A percentile compares a stretch with the other conserved stretches of the same genome.
phyloP scores from a whole-genome alignment of 1,139 yeast genomes.

The Yamadazyma atlantica region DNA sequence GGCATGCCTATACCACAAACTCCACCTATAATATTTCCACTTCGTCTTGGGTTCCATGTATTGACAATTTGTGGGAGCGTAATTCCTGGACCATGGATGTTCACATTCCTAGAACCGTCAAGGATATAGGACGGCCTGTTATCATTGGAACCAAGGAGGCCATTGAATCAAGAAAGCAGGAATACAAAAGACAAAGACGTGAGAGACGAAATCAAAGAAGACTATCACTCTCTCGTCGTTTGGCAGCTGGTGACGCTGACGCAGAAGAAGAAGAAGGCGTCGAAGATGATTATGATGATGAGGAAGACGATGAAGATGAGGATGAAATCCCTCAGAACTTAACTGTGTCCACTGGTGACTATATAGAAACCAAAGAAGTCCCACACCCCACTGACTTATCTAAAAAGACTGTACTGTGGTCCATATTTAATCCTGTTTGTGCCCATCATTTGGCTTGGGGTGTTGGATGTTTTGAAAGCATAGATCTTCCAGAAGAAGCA shows the following conservation, averaged over 20 bases:
- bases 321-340: conserved; percentile 57
- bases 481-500: conserved; percentile 46
- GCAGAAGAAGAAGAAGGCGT: conserved; percentile 4
- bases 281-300: conserved; percentile 20
- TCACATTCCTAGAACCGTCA: conserved; percentile 75
- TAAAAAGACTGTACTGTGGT: conserved; percentile 77
- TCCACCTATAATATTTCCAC: conserved; percentile 78
- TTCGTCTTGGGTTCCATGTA: conserved; percentile 95
- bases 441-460: conserved; percentile 98
- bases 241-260: background rate
- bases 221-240: background rate
- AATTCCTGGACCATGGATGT: conserved; percentile 92
- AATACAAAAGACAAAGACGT: conserved; percentile 17
- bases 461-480: conserved; percentile 77
- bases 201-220: conserved; percentile 11
- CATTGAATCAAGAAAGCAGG: conserved; percentile 14
- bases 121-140: conserved; percentile 60
- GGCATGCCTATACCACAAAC: conserved; percentile 90
- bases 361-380: conserved; percentile 46
- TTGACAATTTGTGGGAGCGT: conserved; percentile 85
- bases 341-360: conserved; percentile 76
- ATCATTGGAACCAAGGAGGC: conserved; percentile 38
- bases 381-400: conserved; percentile 58
- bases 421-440: conserved; percentile 81
- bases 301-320: conserved; percentile 43